Percentiles rank a stretch among this genome's conserved stretches.
Conservation (phyloP, 2,329 filamentous ascomycete species). For the Epichloe gansuensis region DNA sequence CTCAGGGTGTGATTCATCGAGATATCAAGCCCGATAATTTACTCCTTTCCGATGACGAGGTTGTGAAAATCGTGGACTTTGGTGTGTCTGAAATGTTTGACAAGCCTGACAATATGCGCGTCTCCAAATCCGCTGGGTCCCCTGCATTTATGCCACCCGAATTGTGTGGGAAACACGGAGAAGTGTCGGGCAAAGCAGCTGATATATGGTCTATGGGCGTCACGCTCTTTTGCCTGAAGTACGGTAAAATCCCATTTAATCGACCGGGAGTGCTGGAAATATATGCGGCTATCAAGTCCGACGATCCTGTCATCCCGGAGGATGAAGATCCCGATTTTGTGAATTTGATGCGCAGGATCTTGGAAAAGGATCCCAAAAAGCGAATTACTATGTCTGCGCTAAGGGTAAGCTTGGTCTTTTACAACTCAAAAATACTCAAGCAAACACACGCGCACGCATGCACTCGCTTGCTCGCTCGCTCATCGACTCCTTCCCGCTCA, state of each 20-base stretch:
- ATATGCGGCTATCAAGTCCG: conserved; percentile 73
- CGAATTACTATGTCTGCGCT: conserved; percentile 74
- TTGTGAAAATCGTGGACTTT: conserved; percentile 96
- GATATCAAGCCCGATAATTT: conserved; percentile 98
- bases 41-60: conserved; percentile 74
- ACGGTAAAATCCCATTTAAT: conserved; percentile 80
- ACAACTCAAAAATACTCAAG: background rate
- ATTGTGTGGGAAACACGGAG: conserved; percentile 74
- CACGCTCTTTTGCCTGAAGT: conserved; percentile 82
- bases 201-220: conserved; percentile 99
- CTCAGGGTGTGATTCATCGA: conserved; percentile 85
- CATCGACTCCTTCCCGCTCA: background rate
- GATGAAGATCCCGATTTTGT: conserved; percentile 55
- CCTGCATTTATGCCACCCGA: conserved; percentile 92
- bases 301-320: conserved; percentile 48
- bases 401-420: conserved; percentile 44
- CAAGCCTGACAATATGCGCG: conserved; percentile 73
- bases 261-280: conserved; percentile 68
- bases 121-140: conserved; percentile 83
- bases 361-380: conserved; percentile 76
- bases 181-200: conserved; percentile 76
- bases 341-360: conserved; percentile 58
- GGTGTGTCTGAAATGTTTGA: conserved; percentile 99
- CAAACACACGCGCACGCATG: background rate
- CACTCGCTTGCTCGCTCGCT: background rate